A percentile compares a stretch with the other conserved stretches of the same genome.
Conservation (phyloP, 164 flowering plant species). For the Houttuynia cordata region DNA sequence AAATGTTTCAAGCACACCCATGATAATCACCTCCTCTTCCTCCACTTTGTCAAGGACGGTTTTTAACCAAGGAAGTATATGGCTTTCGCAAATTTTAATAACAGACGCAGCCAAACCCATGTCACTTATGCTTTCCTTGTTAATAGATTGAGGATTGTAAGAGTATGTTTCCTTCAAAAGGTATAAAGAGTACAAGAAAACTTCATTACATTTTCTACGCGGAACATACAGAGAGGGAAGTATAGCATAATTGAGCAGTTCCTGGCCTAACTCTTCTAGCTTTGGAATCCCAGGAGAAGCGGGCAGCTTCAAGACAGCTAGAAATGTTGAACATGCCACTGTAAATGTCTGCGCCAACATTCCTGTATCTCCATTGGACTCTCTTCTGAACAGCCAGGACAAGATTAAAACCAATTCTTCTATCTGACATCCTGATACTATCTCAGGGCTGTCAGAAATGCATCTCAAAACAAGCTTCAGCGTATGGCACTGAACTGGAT, state of each 20-base stretch:
- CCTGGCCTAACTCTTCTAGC: slow-evolving; percentile 31
- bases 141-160: slow-evolving; percentile 22
- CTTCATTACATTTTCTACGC: slow-evolving; percentile 23
- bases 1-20: slow-evolving; percentile 67
- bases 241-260: slow-evolving; percentile 42
- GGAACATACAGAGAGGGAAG: slow-evolving; percentile 30
- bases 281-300: slow-evolving; percentile 31
- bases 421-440: slow-evolving; percentile 40
- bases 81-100: slow-evolving; percentile 40
- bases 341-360: slow-evolving; percentile 62
- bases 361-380: slow-evolving; percentile 51
- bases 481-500: slow-evolving; percentile 59
- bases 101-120: slow-evolving; percentile 21
- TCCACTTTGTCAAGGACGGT: slow-evolving; percentile 34
- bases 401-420: slow-evolving; percentile 50
- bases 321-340: slow-evolving; percentile 52
- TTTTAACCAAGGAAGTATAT: slow-evolving; percentile 62
- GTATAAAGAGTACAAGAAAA: slow-evolving; percentile 47
- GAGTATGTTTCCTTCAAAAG: slow-evolving; percentile 68
- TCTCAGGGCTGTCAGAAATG: slow-evolving; percentile 61
- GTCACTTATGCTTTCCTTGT: slow-evolving; percentile 5
- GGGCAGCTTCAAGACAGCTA: slow-evolving; percentile 44
- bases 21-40: slow-evolving; percentile 42
- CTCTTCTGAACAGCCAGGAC: slow-evolving; percentile 51
- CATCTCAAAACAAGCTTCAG: slow-evolving; percentile 54